phyloP scores from a whole-genome alignment of 495 filamentous ascomycete genomes.

The Hypoxylon cercidicola region DNA sequence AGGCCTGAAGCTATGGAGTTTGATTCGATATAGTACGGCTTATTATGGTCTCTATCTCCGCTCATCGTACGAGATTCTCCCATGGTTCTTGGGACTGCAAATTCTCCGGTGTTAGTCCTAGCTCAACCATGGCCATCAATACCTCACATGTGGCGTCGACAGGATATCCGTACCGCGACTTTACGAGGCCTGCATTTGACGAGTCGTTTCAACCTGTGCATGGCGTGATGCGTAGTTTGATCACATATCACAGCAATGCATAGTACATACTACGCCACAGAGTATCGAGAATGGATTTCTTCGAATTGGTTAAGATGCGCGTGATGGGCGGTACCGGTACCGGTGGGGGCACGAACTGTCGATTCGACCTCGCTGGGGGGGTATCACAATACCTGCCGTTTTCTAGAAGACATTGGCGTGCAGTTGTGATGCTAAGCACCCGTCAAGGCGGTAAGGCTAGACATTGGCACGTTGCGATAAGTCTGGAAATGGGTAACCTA shows the following conservation, averaged over 20 bases:
- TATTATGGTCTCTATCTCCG: conserved; percentile 31
- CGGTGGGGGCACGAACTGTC: background rate
- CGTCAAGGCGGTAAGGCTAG: conserved; percentile 29
- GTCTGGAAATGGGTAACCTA: conserved; percentile 16
- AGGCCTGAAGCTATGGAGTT: conserved; percentile 7
- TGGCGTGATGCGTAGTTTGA: conserved; percentile 13
- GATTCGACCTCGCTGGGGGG: background rate
- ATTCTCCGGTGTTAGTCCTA: conserved; percentile 10
- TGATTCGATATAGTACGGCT: conserved; percentile 19
- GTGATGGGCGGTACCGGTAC: background rate
- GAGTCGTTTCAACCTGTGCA: conserved; percentile 8
- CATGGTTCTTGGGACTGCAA: background rate
- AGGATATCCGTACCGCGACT: conserved; percentile 29
- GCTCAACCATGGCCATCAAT: conserved; percentile 4
- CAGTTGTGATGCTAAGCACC: conserved; percentile 5
- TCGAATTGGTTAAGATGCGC: conserved; percentile 1
- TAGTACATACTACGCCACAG: background rate
- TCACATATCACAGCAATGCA: conserved; percentile 21
- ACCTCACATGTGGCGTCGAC: background rate
- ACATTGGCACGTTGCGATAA: conserved; percentile 19
- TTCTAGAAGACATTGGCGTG: conserved; percentile 21
- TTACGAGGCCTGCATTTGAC: conserved; percentile 26
- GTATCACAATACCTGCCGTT: too few relatives aligned
- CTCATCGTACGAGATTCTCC: conserved; percentile 25
- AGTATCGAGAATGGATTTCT: conserved; percentile 1